Percentiles rank a stretch among this genome's conserved stretches.
Conservation (phyloP, 306 rosid genomes). For the Lathyrus oleraceus region DNA sequence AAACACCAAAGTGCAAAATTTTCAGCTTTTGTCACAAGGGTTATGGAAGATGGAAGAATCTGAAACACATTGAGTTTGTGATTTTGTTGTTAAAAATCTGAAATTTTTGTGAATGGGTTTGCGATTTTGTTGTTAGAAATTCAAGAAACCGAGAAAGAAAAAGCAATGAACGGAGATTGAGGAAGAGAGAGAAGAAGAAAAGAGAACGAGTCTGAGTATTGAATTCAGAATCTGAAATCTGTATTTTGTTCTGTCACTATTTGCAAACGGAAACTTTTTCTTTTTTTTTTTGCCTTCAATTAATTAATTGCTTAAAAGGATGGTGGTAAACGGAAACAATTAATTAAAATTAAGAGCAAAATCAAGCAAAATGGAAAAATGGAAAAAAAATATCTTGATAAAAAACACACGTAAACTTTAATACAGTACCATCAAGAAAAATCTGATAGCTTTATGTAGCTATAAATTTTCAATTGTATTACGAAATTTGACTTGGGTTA, state of each 20-base stretch:
- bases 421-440: too few relatives aligned
- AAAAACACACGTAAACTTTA: too few relatives aligned
- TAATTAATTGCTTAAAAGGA: neutral
- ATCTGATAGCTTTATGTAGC: too few relatives aligned
- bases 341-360: neutral
- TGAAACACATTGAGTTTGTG: slow-evolving; percentile 15
- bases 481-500: too few relatives aligned
- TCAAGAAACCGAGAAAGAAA: neutral
- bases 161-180: neutral
- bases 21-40: slow-evolving; percentile 6
- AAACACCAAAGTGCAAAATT: neutral
- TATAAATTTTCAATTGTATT: too few relatives aligned
- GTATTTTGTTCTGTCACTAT: neutral
- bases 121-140: neutral
- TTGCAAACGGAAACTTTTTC: neutral
- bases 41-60: slow-evolving; percentile 15
- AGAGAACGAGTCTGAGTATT: neutral
- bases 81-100: neutral
- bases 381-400: too few relatives aligned
- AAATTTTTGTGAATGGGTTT: neutral
- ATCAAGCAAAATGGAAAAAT: too few relatives aligned
- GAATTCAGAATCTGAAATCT: neutral
- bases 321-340: neutral
- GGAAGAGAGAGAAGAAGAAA: neutral
- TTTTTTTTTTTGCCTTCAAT: neutral